Base-by-base conservation (phyloP, 345 rosid species). In the Turritis glabra region DNA sequence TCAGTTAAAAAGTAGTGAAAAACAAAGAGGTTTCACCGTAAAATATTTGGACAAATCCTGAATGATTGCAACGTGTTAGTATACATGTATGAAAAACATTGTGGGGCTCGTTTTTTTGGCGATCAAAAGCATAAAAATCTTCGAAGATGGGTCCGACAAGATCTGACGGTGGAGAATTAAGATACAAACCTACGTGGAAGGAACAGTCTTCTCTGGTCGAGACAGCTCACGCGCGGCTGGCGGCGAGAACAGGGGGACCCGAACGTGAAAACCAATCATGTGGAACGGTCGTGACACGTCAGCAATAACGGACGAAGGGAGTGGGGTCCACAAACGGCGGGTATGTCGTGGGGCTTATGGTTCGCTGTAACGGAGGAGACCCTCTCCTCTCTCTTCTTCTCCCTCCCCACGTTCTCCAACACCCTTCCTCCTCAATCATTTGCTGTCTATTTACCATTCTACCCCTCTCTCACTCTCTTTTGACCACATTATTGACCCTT, bases 151-250 rank as follows among this genome's bases (percentile, higher is more conserved):
- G 18, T 43, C 8, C 47, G 5, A 43, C 17, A 44, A 29, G 62
- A 81, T 84, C 86, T 10, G 64, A 82, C 88, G 87, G 87, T 71
- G 53, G 52, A 26, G 22, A 15, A 81, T 81, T 25, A 3, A 26
- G 7, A 48, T 10, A 30, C 15, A 72, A 51, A 6, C 77, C 44
- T 8, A 60, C 48, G 79, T 72, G 77, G 73, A 67, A n/a, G n/a
- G n/a, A n/a, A n/a, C n/a, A n/a, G n/a, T n/a, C n/a, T n/a, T n/a
- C n/a, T n/a, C 56, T 73, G 23, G 22, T 73, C 38, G 23, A 80
- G 12, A 84, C 94, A 90, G 92, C 91, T 87, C 82, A 82, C 57
- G 66, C 69, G 69, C 65, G 77, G 86, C 83, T 78, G 96, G 80
- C 79, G 82, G 56, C 22, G 62, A 48, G 82, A 78, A 19, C 48